Evolutionary conservation across 2,329 filamentous ascomycete genomes (phyloP), one percentile per base, ranked within the genome.

Genomic region (Microsporum canis): DNA sequence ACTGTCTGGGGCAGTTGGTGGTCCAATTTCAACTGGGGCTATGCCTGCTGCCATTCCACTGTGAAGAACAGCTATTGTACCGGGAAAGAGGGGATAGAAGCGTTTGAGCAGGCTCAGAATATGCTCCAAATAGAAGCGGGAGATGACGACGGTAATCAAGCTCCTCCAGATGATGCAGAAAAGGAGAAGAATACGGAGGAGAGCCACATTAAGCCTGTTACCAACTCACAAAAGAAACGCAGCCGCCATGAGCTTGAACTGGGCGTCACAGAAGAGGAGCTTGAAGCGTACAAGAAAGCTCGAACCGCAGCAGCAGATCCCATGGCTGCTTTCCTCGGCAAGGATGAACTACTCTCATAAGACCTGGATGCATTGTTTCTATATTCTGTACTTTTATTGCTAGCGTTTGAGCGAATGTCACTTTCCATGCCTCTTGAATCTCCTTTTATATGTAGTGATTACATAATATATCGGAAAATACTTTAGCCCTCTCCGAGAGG

Each of bases 41-140:
- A 96, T 74, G 83, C 88, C 27, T 99, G 94, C 74, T 99, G 94
- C 78, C 91, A 95, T 72, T 96, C 91, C 0, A 87, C 85, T 27
- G 84, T 95, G 64, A 96, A 95, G 76, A 97, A 99, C 75, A 96
- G 91, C 69, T 99, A 97, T 70, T 99, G 94, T 73, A 97, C 92
- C 0, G 94, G 94, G 31, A 89, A 94, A 63, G 89, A 88, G 62
- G 94, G 94, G 39, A 95, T 85, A 72, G 77, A 77, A 63, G 91
- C 90, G 0, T 91, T 89, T 74, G 86, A 91, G 67, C 87, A 88
- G 61, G 85, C 89, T 0, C 86, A 94, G 66, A 78, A 78, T 36
- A 76, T 85, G 71, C 72, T 81, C 60, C 68, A 84, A n/a, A 68
- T 75, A 23, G 70, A 68, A 10, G 65, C 63, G n/a, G 63, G 67